Evolutionary conservation across 441 rosid species (phyloP).

Genomic region (Pelargonium fulgidum): DNA sequence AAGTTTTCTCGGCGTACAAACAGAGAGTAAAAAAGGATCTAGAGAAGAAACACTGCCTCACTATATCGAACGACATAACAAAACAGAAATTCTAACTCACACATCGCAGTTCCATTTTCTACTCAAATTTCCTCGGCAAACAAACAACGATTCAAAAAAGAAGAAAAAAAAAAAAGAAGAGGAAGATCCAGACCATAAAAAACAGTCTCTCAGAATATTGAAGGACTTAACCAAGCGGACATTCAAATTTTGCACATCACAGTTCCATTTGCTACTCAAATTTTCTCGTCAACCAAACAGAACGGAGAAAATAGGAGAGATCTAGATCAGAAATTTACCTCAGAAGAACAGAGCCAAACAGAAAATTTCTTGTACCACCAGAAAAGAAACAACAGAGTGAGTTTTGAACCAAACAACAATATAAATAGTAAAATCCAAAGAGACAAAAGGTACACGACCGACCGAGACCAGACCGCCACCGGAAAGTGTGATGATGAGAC

Average conservation of each 20-base stretch:
- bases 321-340: conserved; percentile 19
- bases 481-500: conserved; percentile 27
- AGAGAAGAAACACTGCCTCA: too few species aligned
- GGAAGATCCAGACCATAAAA: too few species aligned
- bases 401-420: neutral
- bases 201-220: too few species aligned
- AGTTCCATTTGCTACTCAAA: neutral
- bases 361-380: conserved; percentile 15
- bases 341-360: conserved; percentile 16
- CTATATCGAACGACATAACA: neutral
- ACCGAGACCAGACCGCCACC: conserved; percentile 19
- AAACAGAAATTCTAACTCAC: neutral
- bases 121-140: neutral
- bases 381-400: neutral
- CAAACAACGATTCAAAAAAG: neutral
- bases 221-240: neutral
- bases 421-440: neutral
- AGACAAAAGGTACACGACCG: conserved; percentile 10
- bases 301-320: conserved; percentile 12
- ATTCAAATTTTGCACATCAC: neutral
- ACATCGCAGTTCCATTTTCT: neutral
- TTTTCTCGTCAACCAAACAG: conserved; percentile 7
- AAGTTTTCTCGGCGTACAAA: neutral
- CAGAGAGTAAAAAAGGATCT: neutral
- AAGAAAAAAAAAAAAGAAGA: too few species aligned